A percentile compares a stretch with the other conserved stretches of the same genome.
These are phyloP conservation scores for Penicillium sp. DNA, from an alignment of 2,329 filamentous ascomycete species.

Conservation along the genomic window DNA sequence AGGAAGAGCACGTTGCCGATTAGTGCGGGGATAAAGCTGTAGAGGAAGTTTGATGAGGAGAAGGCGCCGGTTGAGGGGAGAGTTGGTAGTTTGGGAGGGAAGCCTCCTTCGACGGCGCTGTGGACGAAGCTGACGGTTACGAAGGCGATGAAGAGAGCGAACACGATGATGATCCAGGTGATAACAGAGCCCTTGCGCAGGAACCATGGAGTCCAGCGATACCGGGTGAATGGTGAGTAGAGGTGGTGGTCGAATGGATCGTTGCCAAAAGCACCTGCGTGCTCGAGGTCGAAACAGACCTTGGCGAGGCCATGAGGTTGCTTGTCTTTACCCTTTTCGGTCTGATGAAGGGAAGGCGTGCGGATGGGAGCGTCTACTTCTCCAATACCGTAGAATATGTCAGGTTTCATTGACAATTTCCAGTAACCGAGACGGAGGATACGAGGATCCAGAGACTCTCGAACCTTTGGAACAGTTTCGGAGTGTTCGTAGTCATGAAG, in stretches of 20 bases:
- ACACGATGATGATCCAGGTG: constrained; percentile 57
- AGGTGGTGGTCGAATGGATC: constrained; percentile 50
- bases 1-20: constrained; percentile 59
- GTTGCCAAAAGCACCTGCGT: constrained; percentile 34
- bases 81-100: constrained; percentile 63
- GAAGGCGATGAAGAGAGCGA: constrained; percentile 63
- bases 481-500: constrained; percentile 66
- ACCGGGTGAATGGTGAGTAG: constrained; percentile 52
- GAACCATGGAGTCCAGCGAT: constrained; percentile 72
- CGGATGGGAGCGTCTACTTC: constrained; percentile 52
- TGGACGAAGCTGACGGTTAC: constrained; percentile 75
- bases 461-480: constrained; percentile 52
- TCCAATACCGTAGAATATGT: constrained; percentile 77
- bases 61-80: constrained; percentile 62
- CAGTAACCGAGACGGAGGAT: constrained; percentile 80
- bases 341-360: constrained; percentile 39
- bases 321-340: constrained; percentile 30
- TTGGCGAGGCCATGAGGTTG: constrained; percentile 32
- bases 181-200: constrained; percentile 64
- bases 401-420: constrained; percentile 62
- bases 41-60: constrained; percentile 83
- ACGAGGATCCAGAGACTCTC: constrained; percentile 52
- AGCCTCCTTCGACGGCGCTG: constrained; percentile 62
- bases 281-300: constrained; percentile 38
- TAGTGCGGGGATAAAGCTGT: constrained; percentile 59